A percentile compares a stretch with the other conserved stretches of the same genome.
Evolutionary conservation across 176 grass and related monocot species (phyloP).

Genomic region (Oryza meyeriana): DNA sequence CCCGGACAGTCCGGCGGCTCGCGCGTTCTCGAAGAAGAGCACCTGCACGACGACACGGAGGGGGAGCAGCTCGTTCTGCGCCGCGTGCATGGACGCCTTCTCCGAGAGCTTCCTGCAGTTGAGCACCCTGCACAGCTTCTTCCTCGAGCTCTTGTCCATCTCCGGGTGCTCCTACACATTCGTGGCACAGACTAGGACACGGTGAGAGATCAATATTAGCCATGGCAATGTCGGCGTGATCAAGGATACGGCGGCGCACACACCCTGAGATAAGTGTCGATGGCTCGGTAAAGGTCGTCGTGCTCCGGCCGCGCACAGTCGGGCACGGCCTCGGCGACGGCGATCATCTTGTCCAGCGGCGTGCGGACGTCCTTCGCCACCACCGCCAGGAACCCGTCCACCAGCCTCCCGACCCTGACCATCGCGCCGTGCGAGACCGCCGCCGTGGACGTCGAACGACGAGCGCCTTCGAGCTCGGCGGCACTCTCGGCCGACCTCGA

Average conservation of each 20-base stretch:
- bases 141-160: slow-evolving; percentile 57
- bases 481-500: slow-evolving; percentile 59
- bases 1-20: slow-evolving; percentile 25
- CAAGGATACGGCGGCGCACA: background rate
- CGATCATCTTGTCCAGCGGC: slow-evolving; percentile 48
- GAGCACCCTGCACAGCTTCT: slow-evolving; percentile 65
- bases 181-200: background rate
- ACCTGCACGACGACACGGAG: slow-evolving; percentile 78
- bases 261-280: slow-evolving; percentile 67
- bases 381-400: slow-evolving; percentile 52
- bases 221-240: background rate
- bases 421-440: slow-evolving; percentile 41
- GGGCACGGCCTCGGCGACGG: slow-evolving; percentile 48
- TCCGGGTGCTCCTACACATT: slow-evolving; percentile 46
- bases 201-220: background rate
- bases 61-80: slow-evolving; percentile 73
- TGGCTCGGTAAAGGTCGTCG: slow-evolving; percentile 55
- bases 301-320: slow-evolving; percentile 47
- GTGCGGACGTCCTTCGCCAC: slow-evolving; percentile 38
- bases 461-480: slow-evolving; percentile 46
- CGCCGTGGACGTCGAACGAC: slow-evolving; percentile 48
- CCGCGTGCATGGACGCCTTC: slow-evolving; percentile 62
- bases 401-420: slow-evolving; percentile 46
- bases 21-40: slow-evolving; percentile 85
- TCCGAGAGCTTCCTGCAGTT: slow-evolving; percentile 83